Conservation (phyloP, 2,329 filamentous ascomycete genomes). For the Lizonia empirigonia region DNA sequence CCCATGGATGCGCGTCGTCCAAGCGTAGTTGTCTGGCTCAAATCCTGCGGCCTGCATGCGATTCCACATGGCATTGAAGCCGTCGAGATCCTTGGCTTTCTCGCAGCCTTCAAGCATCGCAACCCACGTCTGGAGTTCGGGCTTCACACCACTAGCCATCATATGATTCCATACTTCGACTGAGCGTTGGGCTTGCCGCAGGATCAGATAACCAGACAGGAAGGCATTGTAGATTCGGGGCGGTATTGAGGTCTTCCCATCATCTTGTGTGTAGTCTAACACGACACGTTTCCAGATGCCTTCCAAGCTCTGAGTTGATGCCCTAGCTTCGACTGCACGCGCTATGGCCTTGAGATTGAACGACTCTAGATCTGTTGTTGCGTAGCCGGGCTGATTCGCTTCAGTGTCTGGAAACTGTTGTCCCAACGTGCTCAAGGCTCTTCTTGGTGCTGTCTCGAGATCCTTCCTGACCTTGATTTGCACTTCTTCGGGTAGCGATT, state of each 20-base stretch:
- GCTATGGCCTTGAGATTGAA: conserved; percentile 37
- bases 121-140: conserved; percentile 71
- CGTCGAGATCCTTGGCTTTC: conserved; percentile 62
- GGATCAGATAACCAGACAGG: conserved; percentile 54
- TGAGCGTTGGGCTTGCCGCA: conserved; percentile 52
- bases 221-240: conserved; percentile 52
- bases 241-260: conserved; percentile 30
- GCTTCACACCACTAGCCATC: conserved; percentile 59
- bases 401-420: conserved; percentile 1
- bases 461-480: conserved; percentile 31
- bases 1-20: conserved; percentile 72
- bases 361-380: conserved; percentile 25
- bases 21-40: conserved; percentile 67
- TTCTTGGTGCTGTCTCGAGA: conserved; percentile 30
- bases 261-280: conserved; percentile 24
- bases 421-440: conserved; percentile 27
- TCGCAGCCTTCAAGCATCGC: conserved; percentile 75
- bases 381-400: conserved; percentile 2
- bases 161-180: conserved; percentile 65
- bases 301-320: conserved; percentile 25
- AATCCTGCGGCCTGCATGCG: conserved; percentile 64
- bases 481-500: conserved; percentile 27
- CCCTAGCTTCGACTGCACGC: conserved; percentile 27
- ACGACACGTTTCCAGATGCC: conserved; percentile 31
- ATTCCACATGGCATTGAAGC: conserved; percentile 70